Conservation (phyloP, 441 rosid genomes). For the Corymbia calophylla region DNA sequence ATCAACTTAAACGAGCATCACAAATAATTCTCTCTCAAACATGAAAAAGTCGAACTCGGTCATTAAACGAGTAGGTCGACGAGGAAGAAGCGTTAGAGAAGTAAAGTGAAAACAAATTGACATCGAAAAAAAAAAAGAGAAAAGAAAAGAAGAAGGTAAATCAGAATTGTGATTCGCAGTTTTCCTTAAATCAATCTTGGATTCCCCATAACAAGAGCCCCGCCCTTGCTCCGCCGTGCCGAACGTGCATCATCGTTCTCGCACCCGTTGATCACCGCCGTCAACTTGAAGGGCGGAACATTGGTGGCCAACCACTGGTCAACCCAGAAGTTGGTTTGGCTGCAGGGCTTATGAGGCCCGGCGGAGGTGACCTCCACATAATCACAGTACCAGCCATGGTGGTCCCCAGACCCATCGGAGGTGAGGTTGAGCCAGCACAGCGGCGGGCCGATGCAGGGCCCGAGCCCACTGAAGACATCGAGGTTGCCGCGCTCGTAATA, state of each 20-base stretch:
- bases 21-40: background rate
- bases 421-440: conserved; percentile 27
- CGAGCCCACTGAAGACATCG: conserved; percentile 25
- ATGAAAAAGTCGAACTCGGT: background rate
- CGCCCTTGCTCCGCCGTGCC: background rate
- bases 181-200: background rate
- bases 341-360: conserved; percentile 13
- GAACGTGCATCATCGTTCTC: background rate
- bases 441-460: conserved; percentile 15
- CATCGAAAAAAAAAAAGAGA: rapidly evolving
- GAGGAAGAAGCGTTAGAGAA: background rate
- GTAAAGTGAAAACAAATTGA: background rate
- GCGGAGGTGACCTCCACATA: conserved; percentile 23
- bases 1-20: background rate
- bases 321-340: conserved; percentile 9
- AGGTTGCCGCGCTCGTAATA: conserved; percentile 25
- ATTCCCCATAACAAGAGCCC: conserved; percentile 1
- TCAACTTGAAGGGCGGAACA: conserved; percentile 12
- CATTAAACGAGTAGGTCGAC: background rate
- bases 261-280: conserved; percentile 26
- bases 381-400: conserved; percentile 29
- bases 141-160: background rate
- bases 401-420: conserved; percentile 19
- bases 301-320: conserved; percentile 21
- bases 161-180: background rate